Evolutionary conservation across 2,329 filamentous ascomycete species (phyloP), one percentile per base, ranked within the genome.

Genomic region (Fusarium sp.): DNA sequence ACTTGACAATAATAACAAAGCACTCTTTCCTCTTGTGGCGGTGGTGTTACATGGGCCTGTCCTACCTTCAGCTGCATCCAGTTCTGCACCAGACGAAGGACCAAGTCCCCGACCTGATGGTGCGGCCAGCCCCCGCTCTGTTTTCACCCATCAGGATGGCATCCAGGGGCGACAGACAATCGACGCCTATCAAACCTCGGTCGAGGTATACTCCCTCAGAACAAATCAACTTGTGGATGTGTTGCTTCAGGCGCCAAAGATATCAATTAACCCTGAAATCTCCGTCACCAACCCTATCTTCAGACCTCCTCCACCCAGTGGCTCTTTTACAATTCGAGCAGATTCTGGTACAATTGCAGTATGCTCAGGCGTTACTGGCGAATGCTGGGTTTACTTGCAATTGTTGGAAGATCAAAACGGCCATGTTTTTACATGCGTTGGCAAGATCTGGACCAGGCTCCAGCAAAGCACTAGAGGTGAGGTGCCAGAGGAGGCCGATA

Each of bases 361-460:
- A 31, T 89, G 92, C 56, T 98, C 94, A 49, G 94, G 93, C 5
- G 81, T 86, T 23, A 97, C 93, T 49, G 95, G 95, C 15, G 95
- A 98, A 80, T 90, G 95, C 44, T 97, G 92, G 85, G 83, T 97
- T 10, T 98, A 87, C 72, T 82, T 84, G 11, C 86, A 89, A 66
- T 77, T 83, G 11, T 71, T 80, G 12, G 76, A 80, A 56, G 75
- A 79, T 2, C 79, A 81, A 46, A 85, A 86, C 23, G 75, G 78
- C 2, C 80, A 80, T 23, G 69, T 81, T 43, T 91, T 86, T 77
- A 83, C 80, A 37, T 98, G 94, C 74, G 84, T 96, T 57, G 94
- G 91, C 21, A 99, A 99, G 80, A 82, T 97, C 20, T 99, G 96
- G 96, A 98, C 96, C 1, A 91, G 90, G 43, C 83, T 97, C 28